phyloP scores from a whole-genome alignment of 1,284 basidiomycete species.

The Puccinia coronata region DNA sequence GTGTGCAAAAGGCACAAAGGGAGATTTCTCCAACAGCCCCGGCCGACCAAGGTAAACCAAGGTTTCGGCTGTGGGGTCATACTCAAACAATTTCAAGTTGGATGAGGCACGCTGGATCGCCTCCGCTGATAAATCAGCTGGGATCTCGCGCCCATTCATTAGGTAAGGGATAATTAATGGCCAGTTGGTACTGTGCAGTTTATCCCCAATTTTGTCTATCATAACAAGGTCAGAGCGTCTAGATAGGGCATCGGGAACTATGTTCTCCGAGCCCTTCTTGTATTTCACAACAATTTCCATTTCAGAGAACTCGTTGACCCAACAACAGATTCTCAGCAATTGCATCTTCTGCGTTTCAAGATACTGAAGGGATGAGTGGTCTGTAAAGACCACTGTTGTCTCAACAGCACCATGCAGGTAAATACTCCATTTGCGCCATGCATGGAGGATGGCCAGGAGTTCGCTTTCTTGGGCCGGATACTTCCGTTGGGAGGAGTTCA shows the following conservation, averaged over 20 bases:
- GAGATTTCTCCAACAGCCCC: no score
- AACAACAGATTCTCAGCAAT: not conserved
- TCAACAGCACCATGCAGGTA: not conserved
- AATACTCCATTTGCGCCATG: not conserved
- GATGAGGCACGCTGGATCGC: not conserved
- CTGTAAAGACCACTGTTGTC: not conserved
- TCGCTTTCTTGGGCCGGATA: conserved; percentile 3
- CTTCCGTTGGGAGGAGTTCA: not conserved
- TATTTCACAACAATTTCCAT: not conserved
- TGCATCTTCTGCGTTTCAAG: not conserved
- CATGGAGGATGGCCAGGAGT: not conserved
- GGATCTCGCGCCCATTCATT: not conserved
- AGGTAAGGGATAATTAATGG: conserved; percentile 13
- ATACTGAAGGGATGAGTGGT: not conserved
- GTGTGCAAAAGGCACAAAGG: not conserved
- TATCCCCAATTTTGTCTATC: not conserved
- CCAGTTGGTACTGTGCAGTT: not conserved
- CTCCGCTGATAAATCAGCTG: not conserved
- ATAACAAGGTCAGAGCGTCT: not conserved
- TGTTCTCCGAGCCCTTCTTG: no score
- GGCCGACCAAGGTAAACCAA: not conserved
- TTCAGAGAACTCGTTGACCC: not conserved
- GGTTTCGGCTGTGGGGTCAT: not conserved
- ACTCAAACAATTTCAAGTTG: not conserved
- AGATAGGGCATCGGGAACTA: conserved; percentile 7